Evolutionary conservation across 768 basidiomycete genomes (phyloP).

Genomic region (Tylopilus subfusipes): DNA sequence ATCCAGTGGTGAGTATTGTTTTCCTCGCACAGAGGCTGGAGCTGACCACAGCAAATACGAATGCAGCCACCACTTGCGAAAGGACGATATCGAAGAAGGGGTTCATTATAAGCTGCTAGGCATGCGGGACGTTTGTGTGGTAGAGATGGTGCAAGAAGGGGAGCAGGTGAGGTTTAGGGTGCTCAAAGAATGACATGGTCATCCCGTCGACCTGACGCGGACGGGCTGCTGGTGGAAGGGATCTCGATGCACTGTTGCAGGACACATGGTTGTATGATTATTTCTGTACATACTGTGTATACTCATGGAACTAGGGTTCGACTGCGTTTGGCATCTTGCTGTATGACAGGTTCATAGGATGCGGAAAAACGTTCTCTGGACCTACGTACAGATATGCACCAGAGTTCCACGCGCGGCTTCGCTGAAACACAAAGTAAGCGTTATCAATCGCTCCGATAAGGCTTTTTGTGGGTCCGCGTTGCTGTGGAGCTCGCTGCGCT

Average conservation of each 20-base stretch:
- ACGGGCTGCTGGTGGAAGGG: not conserved
- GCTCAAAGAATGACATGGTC: slow-evolving; percentile 4
- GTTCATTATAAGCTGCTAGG: slow-evolving; percentile 1
- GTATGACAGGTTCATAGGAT: slow-evolving; percentile 2
- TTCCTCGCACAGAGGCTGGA: too few species aligned
- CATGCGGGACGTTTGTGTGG: not conserved
- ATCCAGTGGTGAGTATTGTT: not conserved
- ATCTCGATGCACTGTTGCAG: not conserved
- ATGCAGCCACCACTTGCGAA: slow-evolving; percentile 3
- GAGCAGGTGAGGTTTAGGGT: slow-evolving; percentile 2
- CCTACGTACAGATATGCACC: not conserved
- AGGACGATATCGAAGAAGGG: not conserved
- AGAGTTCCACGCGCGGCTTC: not conserved
- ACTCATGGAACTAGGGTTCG: too few species aligned
- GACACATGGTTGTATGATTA: not conserved
- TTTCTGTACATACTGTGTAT: slow-evolving; percentile 1
- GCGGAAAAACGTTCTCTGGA: not conserved
- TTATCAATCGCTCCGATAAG: slow-evolving; percentile 7
- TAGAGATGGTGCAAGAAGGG: not conserved
- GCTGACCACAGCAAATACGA: not conserved
- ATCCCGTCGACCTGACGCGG: not conserved
- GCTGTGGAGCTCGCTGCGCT: slow-evolving; percentile 15
- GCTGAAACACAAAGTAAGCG: slow-evolving; percentile 9
- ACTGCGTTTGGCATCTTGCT: slow-evolving; percentile 11
- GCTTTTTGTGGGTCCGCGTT: slow-evolving; percentile 19